These are phyloP conservation scores for Calvatia gigantea DNA, from an alignment of 768 basidiomycete species.

Conservation along the genomic window DNA sequence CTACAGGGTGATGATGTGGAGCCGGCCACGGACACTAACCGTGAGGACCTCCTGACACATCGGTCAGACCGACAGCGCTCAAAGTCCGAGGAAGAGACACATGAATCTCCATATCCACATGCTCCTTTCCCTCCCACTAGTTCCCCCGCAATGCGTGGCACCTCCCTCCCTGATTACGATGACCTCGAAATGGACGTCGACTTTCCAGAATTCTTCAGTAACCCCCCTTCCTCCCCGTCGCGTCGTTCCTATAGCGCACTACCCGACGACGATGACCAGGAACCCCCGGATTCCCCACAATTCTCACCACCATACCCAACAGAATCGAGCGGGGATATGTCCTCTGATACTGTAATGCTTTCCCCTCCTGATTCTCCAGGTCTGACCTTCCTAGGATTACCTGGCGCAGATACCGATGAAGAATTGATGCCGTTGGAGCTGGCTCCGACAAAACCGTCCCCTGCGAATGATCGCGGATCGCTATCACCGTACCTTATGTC, in stretches of 20 bases:
- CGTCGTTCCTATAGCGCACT: constrained; percentile 6
- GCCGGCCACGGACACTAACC: background rate
- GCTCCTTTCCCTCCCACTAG: background rate
- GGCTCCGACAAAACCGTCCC: constrained; percentile 21
- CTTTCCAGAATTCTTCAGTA: background rate
- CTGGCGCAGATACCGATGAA: constrained; percentile 33
- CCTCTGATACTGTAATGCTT: constrained; percentile 7
- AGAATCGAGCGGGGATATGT: background rate
- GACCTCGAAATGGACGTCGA: constrained; percentile 4
- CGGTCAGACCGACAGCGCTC: no score
- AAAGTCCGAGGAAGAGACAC: background rate
- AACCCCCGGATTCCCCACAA: background rate
- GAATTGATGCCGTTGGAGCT: constrained; percentile 24
- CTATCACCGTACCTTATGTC: constrained; percentile 10
- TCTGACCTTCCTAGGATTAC: constrained; percentile 25
- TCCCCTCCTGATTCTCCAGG: constrained; percentile 21
- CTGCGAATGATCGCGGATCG: constrained; percentile 19
- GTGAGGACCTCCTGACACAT: background rate
- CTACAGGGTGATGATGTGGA: background rate
- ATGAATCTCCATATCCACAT: background rate
- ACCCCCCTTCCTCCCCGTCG: constrained; percentile 4
- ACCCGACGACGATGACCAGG: background rate
- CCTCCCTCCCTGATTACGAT: background rate
- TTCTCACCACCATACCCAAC: background rate
- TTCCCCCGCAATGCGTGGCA: background rate